phyloP scores from a whole-genome alignment of 208 protist species.

The Leishmania tarentolae region DNA sequence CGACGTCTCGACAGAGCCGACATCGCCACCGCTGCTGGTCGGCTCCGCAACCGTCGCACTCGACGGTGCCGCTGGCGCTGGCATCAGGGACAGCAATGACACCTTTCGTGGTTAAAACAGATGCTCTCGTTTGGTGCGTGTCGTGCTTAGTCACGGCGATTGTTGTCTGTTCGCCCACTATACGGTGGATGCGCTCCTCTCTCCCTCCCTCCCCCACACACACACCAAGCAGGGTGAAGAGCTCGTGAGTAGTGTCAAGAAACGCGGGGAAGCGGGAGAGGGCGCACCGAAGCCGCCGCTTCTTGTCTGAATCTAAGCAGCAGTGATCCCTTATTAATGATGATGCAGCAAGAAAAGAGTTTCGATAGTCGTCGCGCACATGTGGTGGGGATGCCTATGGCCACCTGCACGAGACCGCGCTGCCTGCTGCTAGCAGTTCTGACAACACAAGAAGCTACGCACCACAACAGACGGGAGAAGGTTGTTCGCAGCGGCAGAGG shows the following conservation, averaged over 20 bases:
- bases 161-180: neutral
- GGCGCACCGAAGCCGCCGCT: neutral
- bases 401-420: neutral
- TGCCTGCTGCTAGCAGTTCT: neutral
- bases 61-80: neutral
- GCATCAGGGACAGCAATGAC: neutral
- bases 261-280: neutral
- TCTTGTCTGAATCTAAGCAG: neutral
- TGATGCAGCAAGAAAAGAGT: neutral
- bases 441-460: constrained; percentile 2
- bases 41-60: neutral
- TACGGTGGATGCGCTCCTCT: neutral
- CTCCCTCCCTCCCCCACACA: neutral
- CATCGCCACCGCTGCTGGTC: neutral
- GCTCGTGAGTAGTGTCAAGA: neutral
- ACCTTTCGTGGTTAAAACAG: neutral
- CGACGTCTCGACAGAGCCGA: neutral
- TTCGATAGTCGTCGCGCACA: neutral
- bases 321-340: neutral
- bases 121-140: neutral
- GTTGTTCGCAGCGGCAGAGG: neutral
- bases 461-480: neutral
- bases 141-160: neutral
- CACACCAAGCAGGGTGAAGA: neutral
- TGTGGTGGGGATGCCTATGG: neutral